A percentile compares a stretch with the other conserved stretches of the same genome.
These are phyloP conservation scores for Phytophthora nicotianae DNA, from an alignment of 352 stramenopile genomes.

Conservation along the genomic window DNA sequence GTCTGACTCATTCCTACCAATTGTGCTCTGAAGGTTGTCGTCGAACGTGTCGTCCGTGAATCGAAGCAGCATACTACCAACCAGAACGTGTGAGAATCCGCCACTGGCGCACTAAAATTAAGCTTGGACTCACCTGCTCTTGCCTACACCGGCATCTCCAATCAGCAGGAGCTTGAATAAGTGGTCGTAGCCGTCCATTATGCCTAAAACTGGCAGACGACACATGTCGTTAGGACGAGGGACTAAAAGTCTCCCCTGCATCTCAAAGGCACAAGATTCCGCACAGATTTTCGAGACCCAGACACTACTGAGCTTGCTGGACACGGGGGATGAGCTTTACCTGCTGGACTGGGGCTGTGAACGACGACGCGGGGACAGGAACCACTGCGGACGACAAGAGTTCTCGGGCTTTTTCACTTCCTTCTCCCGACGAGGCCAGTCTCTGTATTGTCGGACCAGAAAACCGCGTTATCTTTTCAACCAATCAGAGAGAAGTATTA, in stretches of 20 bases:
- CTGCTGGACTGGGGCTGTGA: conserved; percentile 10
- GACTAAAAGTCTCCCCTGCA: conserved; percentile 1
- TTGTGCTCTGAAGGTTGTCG: conserved; percentile 97
- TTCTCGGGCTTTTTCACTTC: conserved; percentile 31
- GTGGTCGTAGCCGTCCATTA: conserved; percentile 94
- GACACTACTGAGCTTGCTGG: background rate
- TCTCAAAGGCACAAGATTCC: background rate
- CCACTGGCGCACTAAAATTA: background rate
- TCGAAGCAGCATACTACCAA: conserved; percentile 94
- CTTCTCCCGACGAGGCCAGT: conserved; percentile 25
- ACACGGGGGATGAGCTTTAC: conserved; percentile 13
- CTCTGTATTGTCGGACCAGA: conserved; percentile 35
- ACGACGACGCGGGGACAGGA: conserved; percentile 11
- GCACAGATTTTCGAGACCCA: background rate
- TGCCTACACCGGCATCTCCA: conserved; percentile 97
- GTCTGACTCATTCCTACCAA: conserved; percentile 69
- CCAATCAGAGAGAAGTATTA: conserved; percentile 12
- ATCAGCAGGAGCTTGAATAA: conserved; percentile 99
- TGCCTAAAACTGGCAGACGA: conserved; percentile 17
- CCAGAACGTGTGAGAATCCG: conserved; percentile 7
- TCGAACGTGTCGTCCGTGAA: conserved; percentile 99
- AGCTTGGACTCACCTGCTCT: conserved; percentile 84
- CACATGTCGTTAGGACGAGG: conserved; percentile 23
- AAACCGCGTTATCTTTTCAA: conserved; percentile 15
- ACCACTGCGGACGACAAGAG: conserved; percentile 14